Evolutionary conservation across 805 yeast species (phyloP), one percentile per base, ranked within the genome.

Genomic region (Starmera dryadoides): DNA sequence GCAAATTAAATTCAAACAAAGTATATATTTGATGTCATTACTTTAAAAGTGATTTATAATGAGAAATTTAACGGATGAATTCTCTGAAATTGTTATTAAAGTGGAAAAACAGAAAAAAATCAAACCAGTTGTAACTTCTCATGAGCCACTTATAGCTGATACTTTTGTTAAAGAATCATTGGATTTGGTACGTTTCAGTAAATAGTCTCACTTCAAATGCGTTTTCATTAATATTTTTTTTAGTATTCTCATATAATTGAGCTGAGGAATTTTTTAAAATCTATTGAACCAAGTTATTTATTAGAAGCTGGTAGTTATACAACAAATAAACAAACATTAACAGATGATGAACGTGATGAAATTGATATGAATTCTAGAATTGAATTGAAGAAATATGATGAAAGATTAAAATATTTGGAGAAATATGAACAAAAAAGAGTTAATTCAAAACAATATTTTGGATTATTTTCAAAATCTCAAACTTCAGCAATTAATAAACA

Each of bases 351-450:
- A 30, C 73, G 77, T 48, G 75, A 76, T 43, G 65, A 68, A 29
- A 66, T 79, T 18, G 84, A 78, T 46, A 71, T 75, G 35, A 77
- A 76, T 42, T 64, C 76, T 33, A 68, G 75, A 41, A 49, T 69
- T 19, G 73, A 75, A 50, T 48, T 78, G 34, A 79, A 75, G 46
- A 68, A 68, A 41, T 62, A 75, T 45, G 68, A 68, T 43, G 74
- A 72, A 41, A 70, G 75, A 49, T 63, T 75, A 35, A 72, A 70
- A 42, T 53, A 64, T 38, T 52, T 76, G 36, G 77, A 72, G 41
- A 58, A 63, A 3, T 77, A 81, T 46, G 86, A 81, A 52, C 46
- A 50, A 5, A 65, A 70, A 40, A 60, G 84, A 43, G 52, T 50
- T 7, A 43, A 49, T 15, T 41, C 53, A 4, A 55, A 42, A 17